These are phyloP conservation scores for Byssochlamys sp. DNA, from an alignment of 2,329 filamentous ascomycete species.

Conservation along the genomic window DNA sequence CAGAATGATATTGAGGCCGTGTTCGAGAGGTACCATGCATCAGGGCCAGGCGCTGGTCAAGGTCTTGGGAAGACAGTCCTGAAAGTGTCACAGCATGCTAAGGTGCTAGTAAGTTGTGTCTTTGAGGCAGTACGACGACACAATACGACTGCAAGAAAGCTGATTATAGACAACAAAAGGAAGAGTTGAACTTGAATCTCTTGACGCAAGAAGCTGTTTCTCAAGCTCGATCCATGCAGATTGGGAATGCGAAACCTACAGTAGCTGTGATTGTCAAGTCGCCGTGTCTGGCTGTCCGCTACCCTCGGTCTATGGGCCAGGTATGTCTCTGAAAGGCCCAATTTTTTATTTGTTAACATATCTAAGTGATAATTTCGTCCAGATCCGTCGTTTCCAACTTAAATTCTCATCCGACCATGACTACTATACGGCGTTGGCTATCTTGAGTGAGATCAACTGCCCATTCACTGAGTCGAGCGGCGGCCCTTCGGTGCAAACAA, in stretches of 20 bases:
- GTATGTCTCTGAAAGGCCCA: constrained; percentile 13
- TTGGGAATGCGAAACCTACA: constrained; percentile 15
- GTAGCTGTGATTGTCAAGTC: constrained; percentile 36
- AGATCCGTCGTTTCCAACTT: constrained; percentile 39
- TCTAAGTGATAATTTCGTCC: background rate
- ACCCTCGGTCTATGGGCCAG: constrained; percentile 23
- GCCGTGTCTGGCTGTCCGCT: constrained; percentile 39
- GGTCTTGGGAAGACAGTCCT: constrained; percentile 17
- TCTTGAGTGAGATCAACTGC: constrained; percentile 34
- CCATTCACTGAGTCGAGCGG: constrained; percentile 33
- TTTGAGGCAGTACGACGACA: background rate
- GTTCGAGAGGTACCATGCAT: constrained; percentile 22
- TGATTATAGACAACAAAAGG: constrained; percentile 17
- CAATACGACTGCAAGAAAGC: background rate
- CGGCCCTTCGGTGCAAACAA: constrained; percentile 12
- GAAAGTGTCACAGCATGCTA: constrained; percentile 25
- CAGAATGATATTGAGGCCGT: constrained; percentile 25
- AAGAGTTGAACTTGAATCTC: constrained; percentile 31
- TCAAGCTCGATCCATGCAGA: constrained; percentile 10
- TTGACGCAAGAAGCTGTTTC: constrained; percentile 18
- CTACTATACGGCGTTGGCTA: constrained; percentile 32
- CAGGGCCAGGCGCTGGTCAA: constrained; percentile 3
- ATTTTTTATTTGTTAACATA: background rate
- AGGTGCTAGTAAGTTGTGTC: constrained; percentile 25
- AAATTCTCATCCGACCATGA: constrained; percentile 33